These are phyloP conservation scores for Candida nitratophila DNA, from an alignment of 805 yeast genomes.

Conservation along the genomic window DNA sequence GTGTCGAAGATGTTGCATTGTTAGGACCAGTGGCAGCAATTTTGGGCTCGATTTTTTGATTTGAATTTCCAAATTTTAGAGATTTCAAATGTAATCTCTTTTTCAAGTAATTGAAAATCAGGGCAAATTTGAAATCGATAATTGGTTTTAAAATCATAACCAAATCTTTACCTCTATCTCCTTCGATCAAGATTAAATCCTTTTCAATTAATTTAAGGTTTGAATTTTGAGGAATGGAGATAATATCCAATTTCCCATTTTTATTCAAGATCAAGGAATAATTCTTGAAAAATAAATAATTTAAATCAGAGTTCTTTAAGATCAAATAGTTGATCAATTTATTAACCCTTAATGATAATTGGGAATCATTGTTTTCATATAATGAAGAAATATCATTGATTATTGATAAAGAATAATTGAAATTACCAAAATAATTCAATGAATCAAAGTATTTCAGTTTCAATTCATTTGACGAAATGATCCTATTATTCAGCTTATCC, in stretches of 20 bases:
- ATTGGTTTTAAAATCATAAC: slow-evolving; percentile 66
- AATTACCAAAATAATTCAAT: slow-evolving; percentile 47
- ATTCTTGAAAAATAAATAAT: slow-evolving; percentile 25
- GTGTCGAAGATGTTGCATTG: too few species aligned
- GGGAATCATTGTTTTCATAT: slow-evolving; percentile 9
- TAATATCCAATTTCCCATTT: slow-evolving; percentile 50
- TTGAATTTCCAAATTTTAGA: slow-evolving; percentile 28
- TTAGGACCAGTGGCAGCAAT: slow-evolving; percentile 9
- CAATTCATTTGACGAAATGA: slow-evolving; percentile 54
- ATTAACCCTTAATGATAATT: slow-evolving; percentile 18
- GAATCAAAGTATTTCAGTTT: slow-evolving; percentile 42
- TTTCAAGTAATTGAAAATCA: slow-evolving; percentile 66
- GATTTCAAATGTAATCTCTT: slow-evolving; percentile 64
- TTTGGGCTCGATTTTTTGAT: slow-evolving; percentile 8
- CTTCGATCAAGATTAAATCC: slow-evolving; percentile 74
- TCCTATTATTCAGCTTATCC: slow-evolving; percentile 39
- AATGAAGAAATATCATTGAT: slow-evolving; percentile 27
- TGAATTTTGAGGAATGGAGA: slow-evolving; percentile 59
- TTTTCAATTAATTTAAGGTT: slow-evolving; percentile 49
- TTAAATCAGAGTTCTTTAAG: slow-evolving; percentile 38
- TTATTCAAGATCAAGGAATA: slow-evolving; percentile 29
- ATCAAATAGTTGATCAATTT: slow-evolving; percentile 32
- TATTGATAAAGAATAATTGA: slow-evolving; percentile 30
- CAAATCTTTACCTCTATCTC: slow-evolving; percentile 77
- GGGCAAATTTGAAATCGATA: slow-evolving; percentile 56